These are phyloP conservation scores for Podaxis sp. DNA, from an alignment of 768 basidiomycete species.

Conservation along the genomic window DNA sequence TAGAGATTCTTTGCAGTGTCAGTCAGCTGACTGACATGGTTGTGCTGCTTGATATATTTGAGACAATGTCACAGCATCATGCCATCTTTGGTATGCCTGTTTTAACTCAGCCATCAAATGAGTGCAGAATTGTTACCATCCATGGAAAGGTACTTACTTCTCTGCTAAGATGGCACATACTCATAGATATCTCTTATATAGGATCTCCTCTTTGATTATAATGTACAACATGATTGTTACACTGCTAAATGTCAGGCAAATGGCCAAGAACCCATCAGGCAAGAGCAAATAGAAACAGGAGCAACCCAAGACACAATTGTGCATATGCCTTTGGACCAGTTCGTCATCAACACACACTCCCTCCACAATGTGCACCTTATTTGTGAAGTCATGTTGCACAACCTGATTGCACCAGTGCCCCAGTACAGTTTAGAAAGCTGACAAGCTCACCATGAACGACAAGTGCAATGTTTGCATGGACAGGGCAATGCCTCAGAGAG, in stretches of 20 bases:
- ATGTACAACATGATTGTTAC: constrained; percentile 7
- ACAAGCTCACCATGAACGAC: too few species aligned
- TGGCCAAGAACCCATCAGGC: background rate
- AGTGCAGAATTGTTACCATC: background rate
- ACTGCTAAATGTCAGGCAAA: background rate
- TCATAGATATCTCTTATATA: background rate
- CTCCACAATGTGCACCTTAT: background rate
- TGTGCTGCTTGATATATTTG: background rate
- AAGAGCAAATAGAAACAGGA: constrained; percentile 11
- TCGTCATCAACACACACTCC: background rate
- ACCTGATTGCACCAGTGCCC: background rate
- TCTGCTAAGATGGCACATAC: constrained; percentile 6
- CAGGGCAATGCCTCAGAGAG: too few species aligned
- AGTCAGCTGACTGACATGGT: background rate
- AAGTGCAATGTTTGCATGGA: too few species aligned
- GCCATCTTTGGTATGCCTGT: background rate
- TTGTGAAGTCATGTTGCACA: background rate
- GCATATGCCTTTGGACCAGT: background rate
- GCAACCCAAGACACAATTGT: background rate
- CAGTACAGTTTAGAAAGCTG: background rate
- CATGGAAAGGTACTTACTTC: background rate
- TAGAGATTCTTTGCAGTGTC: background rate
- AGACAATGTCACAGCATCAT: background rate
- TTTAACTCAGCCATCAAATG: background rate
- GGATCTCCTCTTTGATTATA: constrained; percentile 15